A percentile compares a stretch with the other conserved stretches of the same genome.
phyloP scores from a whole-genome alignment of 352 stramenopile genomes.

The Globisporangium acanthophoron region DNA sequence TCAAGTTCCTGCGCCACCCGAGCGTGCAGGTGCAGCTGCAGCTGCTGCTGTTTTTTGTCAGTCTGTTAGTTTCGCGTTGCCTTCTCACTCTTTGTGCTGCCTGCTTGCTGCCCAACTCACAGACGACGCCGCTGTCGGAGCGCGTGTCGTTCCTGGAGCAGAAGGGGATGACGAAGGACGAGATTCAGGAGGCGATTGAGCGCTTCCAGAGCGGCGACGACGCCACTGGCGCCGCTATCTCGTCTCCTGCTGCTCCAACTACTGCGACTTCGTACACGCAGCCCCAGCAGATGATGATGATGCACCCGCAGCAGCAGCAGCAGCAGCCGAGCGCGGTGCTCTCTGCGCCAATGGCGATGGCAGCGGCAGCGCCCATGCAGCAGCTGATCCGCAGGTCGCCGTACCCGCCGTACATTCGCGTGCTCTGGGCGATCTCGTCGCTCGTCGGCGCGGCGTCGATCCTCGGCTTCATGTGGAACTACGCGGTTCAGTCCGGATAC shows the following conservation, averaged over 20 bases:
- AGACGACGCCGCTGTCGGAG: conserved; percentile 68
- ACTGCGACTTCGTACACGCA: conserved; percentile 6
- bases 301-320: conserved; percentile 10
- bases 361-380: conserved; percentile 36
- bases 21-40: conserved; percentile 52
- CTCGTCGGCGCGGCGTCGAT: conserved; percentile 65
- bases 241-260: neutral
- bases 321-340: conserved; percentile 11
- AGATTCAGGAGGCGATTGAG: conserved; percentile 78
- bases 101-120: neutral
- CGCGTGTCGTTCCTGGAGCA: conserved; percentile 74
- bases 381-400: conserved; percentile 28
- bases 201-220: conserved; percentile 32
- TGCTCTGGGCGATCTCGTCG: conserved; percentile 69
- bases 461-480: conserved; percentile 72
- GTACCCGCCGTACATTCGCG: conserved; percentile 54
- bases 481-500: conserved; percentile 60
- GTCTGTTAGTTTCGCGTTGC: neutral
- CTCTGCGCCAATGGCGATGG: conserved; percentile 41
- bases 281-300: conserved; percentile 4
- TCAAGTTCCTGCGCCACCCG: conserved; percentile 80
- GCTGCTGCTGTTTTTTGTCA: neutral
- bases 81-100: neutral
- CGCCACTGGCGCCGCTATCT: neutral
- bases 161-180: conserved; percentile 77